These are phyloP conservation scores for Trichoderma endophyticum DNA, from an alignment of 2,329 filamentous ascomycete species.

Conservation along the genomic window DNA sequence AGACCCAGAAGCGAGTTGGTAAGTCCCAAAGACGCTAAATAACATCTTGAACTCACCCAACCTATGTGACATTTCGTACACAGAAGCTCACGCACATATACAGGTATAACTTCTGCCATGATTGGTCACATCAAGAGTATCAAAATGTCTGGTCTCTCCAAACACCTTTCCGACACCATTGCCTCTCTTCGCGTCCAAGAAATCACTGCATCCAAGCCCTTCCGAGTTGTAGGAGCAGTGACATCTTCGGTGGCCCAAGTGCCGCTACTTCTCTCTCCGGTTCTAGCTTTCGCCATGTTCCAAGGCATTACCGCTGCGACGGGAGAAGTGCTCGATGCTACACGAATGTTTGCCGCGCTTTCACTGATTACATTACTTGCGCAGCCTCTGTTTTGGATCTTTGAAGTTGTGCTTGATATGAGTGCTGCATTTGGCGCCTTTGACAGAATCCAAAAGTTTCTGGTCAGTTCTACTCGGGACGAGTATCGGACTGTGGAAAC, in stretches of 20 bases:
- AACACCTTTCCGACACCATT: slow-evolving; percentile 31
- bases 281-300: slow-evolving; percentile 39
- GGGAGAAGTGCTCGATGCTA: slow-evolving; percentile 29
- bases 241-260: slow-evolving; percentile 36
- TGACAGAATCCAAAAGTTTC: slow-evolving; percentile 39
- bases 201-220: slow-evolving; percentile 28
- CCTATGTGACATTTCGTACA: not conserved
- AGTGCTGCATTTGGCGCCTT: slow-evolving; percentile 40
- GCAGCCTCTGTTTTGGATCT: slow-evolving; percentile 38
- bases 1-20: slow-evolving; percentile 28
- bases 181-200: slow-evolving; percentile 34
- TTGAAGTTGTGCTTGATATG: slow-evolving; percentile 37
- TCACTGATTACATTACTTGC: slow-evolving; percentile 40
- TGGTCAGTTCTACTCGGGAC: slow-evolving; percentile 27
- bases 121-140: slow-evolving; percentile 42
- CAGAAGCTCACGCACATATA: not conserved
- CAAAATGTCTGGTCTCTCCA: slow-evolving; percentile 39
- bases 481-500: slow-evolving; percentile 26
- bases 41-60: not conserved
- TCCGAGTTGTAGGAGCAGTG: slow-evolving; percentile 34
- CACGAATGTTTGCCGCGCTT: slow-evolving; percentile 41
- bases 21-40: not conserved
- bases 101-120: slow-evolving; percentile 32
- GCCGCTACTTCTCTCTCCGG: slow-evolving; percentile 35
- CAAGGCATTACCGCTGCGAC: slow-evolving; percentile 30